phyloP scores from a whole-genome alignment of 306 rosid species.

The Trifolium pratense region DNA sequence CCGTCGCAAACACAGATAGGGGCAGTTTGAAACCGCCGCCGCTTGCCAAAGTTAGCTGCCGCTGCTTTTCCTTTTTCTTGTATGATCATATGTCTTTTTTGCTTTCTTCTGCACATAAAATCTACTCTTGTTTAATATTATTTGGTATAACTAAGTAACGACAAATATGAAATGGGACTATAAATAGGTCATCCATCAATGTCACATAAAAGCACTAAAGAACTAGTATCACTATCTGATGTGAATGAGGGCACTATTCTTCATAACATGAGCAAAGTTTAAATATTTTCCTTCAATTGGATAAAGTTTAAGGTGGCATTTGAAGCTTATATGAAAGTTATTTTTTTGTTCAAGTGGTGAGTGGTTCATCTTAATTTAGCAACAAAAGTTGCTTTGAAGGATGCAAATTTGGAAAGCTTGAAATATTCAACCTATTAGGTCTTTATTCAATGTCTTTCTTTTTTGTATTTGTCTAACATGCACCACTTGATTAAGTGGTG shows the following conservation, averaged over 20 bases:
- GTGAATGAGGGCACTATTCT: not conserved
- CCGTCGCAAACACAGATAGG: too few species aligned
- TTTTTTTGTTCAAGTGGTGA: constrained; percentile 14
- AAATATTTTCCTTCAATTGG: not conserved
- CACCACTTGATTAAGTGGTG: too few species aligned
- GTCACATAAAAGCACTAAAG: not conserved
- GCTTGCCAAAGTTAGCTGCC: too few species aligned
- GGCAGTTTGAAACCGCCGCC: too few species aligned
- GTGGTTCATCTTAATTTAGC: constrained; percentile 8
- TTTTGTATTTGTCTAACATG: too few species aligned
- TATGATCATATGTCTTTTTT: constrained; percentile 3
- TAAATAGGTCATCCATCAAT: constrained; percentile 5
- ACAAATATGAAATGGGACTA: not conserved
- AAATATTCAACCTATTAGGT: not conserved
- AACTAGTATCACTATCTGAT: not conserved
- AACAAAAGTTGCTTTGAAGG: not conserved
- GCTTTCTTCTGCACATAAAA: not conserved
- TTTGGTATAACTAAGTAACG: not conserved
- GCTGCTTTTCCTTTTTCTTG: too few species aligned
- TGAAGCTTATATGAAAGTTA: not conserved
- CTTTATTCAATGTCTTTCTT: too few species aligned
- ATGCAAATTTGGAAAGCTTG: not conserved
- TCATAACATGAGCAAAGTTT: not conserved
- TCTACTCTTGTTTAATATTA: not conserved
- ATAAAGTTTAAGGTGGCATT: not conserved